Evolutionary conservation across 805 yeast genomes (phyloP).

Genomic region (Danielozyma ontarioensis): DNA sequence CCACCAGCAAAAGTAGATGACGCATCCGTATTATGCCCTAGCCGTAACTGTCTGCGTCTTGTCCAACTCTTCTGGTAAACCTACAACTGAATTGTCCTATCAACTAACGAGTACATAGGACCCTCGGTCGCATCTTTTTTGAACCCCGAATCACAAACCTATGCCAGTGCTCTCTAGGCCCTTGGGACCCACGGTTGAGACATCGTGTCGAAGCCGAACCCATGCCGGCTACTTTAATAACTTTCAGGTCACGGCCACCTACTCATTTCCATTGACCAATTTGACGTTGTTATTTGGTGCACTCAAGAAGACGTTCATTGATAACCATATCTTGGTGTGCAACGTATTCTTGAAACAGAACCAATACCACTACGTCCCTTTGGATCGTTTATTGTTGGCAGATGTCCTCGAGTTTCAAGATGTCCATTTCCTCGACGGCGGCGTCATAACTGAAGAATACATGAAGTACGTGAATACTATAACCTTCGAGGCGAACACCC

Average conservation of each 20-base stretch:
- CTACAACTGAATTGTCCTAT: too few relatives aligned
- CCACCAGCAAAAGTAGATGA: too few relatives aligned
- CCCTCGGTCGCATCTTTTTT: too few relatives aligned
- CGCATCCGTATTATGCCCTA: too few relatives aligned
- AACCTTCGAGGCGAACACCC: conserved; percentile 15
- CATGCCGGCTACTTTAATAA: conserved; percentile 23
- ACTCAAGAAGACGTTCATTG: conserved; percentile 26
- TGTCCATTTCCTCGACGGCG: conserved; percentile 8
- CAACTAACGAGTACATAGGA: too few relatives aligned
- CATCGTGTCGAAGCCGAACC: conserved; percentile 30
- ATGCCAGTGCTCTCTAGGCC: conserved; percentile 12
- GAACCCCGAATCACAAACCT: too few relatives aligned
- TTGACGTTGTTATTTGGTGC: conserved; percentile 17
- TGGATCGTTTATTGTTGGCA: conserved; percentile 15
- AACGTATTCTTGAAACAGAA: conserved; percentile 22
- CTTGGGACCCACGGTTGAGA: conserved; percentile 23
- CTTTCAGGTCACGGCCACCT: conserved; percentile 30
- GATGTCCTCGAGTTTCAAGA: conserved; percentile 19
- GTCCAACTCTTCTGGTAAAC: too few relatives aligned
- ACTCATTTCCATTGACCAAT: conserved; percentile 15
- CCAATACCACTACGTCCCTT: conserved; percentile 17
- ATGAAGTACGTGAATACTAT: conserved; percentile 19
- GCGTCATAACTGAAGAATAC: conserved; percentile 21
- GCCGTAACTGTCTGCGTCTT: too few relatives aligned
- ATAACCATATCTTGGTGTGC: conserved; percentile 29